These are phyloP conservation scores for Cucumis sativus DNA, from an alignment of 306 rosid genomes.

Conservation along the genomic window Cucumber_9930_V3 NC_026657.2:39520501-39521000, in stretches of 20 bases:
- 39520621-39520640: not conserved
- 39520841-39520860: not conserved
- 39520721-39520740: constrained; percentile 1
- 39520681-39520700: not conserved
- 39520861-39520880: not conserved
- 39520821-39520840: not conserved
- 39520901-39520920: not conserved
- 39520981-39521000: not conserved
- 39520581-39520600: not conserved
- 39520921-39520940: not conserved
- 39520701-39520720: not conserved
- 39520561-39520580: not conserved
- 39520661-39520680: not conserved
- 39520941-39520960: not conserved
- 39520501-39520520: not conserved
- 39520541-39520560: not conserved
- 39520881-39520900: not conserved
- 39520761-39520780: not conserved
- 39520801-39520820: not conserved
- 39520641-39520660: not conserved
- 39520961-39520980: not conserved
- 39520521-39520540: not conserved
- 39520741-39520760: not conserved
- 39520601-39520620: not conserved
- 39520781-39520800: constrained; percentile 3